A percentile compares a stretch with the other conserved stretches of the same genome.
These are phyloP conservation scores for Scutellaria minor DNA, from an alignment of 257 asterid species.

Conservation along the genomic window DNA sequence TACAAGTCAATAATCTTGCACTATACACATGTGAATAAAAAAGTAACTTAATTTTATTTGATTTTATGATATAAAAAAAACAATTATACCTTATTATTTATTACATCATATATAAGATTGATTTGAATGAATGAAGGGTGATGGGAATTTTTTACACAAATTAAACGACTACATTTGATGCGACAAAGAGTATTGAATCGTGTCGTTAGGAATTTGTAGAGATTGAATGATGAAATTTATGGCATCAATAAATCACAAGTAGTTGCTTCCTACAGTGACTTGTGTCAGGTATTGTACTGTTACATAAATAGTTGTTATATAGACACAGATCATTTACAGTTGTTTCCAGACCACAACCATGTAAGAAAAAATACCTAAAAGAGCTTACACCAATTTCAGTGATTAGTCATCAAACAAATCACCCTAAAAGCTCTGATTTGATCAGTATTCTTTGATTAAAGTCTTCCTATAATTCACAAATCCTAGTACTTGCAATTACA, in stretches of 20 bases:
- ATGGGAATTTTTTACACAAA: not conserved
- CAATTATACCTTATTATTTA: no score
- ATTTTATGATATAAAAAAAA: no score
- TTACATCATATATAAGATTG: no score
- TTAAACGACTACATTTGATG: not conserved
- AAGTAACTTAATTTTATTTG: no score
- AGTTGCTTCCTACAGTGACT: not conserved
- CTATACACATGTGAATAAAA: no score
- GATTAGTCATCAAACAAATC: not conserved
- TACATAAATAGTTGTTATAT: conserved; percentile 24
- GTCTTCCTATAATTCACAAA: no score
- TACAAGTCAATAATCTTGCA: no score
- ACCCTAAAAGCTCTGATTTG: not conserved
- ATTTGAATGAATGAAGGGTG: not conserved
- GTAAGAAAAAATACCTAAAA: conserved; percentile 20
- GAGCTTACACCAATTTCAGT: not conserved
- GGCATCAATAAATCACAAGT: not conserved
- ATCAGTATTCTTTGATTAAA: no score
- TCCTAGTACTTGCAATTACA: no score
- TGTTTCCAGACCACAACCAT: conserved; percentile 6
- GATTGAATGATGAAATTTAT: not conserved
- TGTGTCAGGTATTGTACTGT: conserved; percentile 9
- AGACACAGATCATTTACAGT: conserved; percentile 24
- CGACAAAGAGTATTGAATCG: not conserved
- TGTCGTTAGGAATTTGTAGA: not conserved